Base-by-base conservation (phyloP, 2,329 filamentous ascomycete species). In the Alternaria gaisen region DNA sequence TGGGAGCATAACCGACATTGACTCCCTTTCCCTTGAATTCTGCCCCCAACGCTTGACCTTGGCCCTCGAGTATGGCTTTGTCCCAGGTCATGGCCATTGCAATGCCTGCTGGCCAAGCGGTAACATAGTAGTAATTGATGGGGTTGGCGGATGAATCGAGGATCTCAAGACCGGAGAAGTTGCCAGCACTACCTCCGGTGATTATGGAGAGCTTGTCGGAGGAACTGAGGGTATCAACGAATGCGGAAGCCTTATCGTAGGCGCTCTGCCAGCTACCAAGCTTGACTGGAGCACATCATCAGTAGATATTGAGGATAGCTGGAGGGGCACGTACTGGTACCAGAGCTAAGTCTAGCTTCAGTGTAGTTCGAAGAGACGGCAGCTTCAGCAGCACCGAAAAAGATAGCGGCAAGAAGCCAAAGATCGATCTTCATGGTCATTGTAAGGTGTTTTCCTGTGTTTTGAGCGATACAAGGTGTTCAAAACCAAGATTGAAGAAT, bases 171-270 rank as follows among this genome's bases (percentile, higher is more conserved):
- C 56, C 59, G 16, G 63, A 52, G 14, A 60, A 63, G 20, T 60
- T 62, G 18, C 56, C 46, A 20, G 56, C 60, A 30, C 50, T 54
- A 20, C 55, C 44, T 67, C 74, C 43, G 64, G 73, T 55, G 69
- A 75, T 36, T 24, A 73, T 69, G 64, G 76, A 80, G 14, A 80
- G 68, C 56, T 81, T 82, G 38, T 82, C 79, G 20, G 76, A 72
- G 6, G 74, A 63, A 1, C 75, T 78, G 24, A 81, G 66, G 24
- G 75, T 66, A 3, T 70, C 70, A n/a, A 80, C 75, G 18, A 81
- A 74, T 3, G 64, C 65, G 38, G 72, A 72, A 3, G 80, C 80
- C 59, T 79, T 76, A 22, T 61, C 41, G 30, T 69, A 70, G 4
- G 66, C 68, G 48, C 63, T 41, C n/a, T 66, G 60, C 68, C 66